A percentile compares a stretch with the other conserved stretches of the same genome.
Evolutionary conservation across 2,329 filamentous ascomycete species (phyloP).

Genomic region (Ceratocystis colombiana): DNA sequence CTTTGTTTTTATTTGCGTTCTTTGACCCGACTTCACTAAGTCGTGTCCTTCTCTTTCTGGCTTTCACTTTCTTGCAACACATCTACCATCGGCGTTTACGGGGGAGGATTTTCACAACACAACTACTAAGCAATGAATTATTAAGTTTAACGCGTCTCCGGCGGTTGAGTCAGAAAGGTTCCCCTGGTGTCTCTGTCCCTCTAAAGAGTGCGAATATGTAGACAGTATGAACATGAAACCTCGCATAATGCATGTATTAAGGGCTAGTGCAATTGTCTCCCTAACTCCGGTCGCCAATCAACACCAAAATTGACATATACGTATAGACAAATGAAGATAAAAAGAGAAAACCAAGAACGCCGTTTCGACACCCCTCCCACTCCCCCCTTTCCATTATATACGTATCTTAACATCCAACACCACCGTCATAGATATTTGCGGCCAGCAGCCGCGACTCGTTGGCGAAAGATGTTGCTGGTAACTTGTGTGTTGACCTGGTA

Average conservation of each 20-base stretch:
- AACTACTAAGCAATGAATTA: constrained; percentile 21
- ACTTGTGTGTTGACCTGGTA: constrained; percentile 79
- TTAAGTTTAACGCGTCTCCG: constrained; percentile 11
- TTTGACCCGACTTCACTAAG: background rate
- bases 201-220: background rate
- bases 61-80: constrained; percentile 21
- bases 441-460: constrained; percentile 72
- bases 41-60: constrained; percentile 20
- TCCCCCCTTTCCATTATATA: background rate
- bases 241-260: background rate
- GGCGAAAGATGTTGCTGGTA: constrained; percentile 73
- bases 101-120: constrained; percentile 16
- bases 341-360: constrained; percentile 6
- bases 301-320: background rate
- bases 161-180: background rate
- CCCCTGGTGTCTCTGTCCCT: no score
- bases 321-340: background rate
- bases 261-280: background rate
- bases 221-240: background rate
- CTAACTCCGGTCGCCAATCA: constrained; percentile 13
- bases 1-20: constrained; percentile 17
- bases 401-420: constrained; percentile 26
- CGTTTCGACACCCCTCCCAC: background rate
- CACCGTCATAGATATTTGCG: constrained; percentile 68
- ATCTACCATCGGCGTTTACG: constrained; percentile 24